Evolutionary conservation across 176 grass and related monocot genomes (phyloP).

Genomic region (Hsuehochloa calcarea): DNA sequence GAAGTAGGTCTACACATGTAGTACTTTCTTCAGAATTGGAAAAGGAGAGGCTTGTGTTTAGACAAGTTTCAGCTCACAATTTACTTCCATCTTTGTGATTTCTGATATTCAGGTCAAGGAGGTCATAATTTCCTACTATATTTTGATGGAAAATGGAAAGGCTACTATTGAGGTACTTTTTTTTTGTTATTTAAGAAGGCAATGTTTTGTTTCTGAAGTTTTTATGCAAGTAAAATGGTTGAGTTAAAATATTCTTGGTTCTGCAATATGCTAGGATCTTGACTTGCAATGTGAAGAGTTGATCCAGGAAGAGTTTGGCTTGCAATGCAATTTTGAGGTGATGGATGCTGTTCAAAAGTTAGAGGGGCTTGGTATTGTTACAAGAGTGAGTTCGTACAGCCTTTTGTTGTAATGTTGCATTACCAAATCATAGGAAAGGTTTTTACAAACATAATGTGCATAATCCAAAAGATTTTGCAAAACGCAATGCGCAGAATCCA

Average conservation of each 20-base stretch:
- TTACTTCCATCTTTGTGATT: slow-evolving; percentile 24
- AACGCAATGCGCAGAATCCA: neutral
- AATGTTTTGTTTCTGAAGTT: neutral
- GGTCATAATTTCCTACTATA: slow-evolving; percentile 96
- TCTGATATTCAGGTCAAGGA: slow-evolving; percentile 76
- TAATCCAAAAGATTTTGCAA: neutral
- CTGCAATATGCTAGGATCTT: slow-evolving; percentile 65
- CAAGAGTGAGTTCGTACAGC: slow-evolving; percentile 59
- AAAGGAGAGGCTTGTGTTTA: neutral
- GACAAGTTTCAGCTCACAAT: neutral
- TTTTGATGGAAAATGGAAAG: slow-evolving; percentile 99
- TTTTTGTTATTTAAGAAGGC: neutral
- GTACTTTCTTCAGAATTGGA: neutral
- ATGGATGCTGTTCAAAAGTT: slow-evolving; percentile 87
- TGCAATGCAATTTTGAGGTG: slow-evolving; percentile 96
- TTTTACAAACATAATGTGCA: neutral
- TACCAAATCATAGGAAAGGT: neutral
- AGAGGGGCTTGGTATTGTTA: slow-evolving; percentile 88
- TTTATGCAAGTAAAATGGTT: neutral
- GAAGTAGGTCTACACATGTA: slow-evolving; percentile 57
- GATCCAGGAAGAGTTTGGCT: slow-evolving; percentile 86
- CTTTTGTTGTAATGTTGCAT: slow-evolving; percentile 23
- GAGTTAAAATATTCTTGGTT: slow-evolving; percentile 17
- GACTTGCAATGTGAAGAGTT: slow-evolving; percentile 90
- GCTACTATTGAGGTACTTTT: slow-evolving; percentile 64